Conservation (phyloP, 495 filamentous ascomycete genomes). For the Podospora appendiculata region DNA sequence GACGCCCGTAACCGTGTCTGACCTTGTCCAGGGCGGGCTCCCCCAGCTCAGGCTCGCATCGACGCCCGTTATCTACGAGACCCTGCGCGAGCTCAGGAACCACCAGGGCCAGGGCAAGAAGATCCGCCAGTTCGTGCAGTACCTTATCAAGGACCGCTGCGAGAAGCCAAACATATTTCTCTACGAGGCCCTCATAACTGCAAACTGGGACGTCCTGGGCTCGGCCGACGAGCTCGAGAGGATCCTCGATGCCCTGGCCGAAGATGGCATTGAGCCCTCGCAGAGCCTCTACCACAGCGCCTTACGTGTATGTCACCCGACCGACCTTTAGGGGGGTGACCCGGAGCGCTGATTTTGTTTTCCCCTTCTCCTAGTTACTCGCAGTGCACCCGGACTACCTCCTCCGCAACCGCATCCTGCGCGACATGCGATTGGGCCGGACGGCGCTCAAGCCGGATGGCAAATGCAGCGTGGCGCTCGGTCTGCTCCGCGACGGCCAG, state of each 20-base stretch:
- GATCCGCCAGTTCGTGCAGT: constrained; percentile 37
- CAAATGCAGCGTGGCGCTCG: constrained; percentile 60
- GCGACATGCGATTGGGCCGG: constrained; percentile 64
- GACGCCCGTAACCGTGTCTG: background rate
- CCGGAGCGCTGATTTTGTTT: too few species aligned
- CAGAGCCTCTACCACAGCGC: constrained; percentile 61
- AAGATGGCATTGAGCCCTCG: constrained; percentile 50
- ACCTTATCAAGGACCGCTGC: constrained; percentile 53
- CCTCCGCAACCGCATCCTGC: constrained; percentile 60
- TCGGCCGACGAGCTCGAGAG: constrained; percentile 51
- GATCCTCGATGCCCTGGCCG: constrained; percentile 65
- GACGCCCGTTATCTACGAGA: constrained; percentile 37
- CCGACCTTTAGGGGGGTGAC: too few species aligned
- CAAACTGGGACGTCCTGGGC: constrained; percentile 59
- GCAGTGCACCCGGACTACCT: constrained; percentile 82
- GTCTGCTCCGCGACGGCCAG: constrained; percentile 70
- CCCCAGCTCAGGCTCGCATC: constrained; percentile 1
- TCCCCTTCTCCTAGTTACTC: constrained; percentile 47
- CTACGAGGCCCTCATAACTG: constrained; percentile 65
- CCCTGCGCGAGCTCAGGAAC: constrained; percentile 29
- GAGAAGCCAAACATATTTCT: constrained; percentile 58
- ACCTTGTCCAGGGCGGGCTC: background rate
- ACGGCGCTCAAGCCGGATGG: constrained; percentile 55
- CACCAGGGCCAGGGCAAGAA: constrained; percentile 1
- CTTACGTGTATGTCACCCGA: constrained; percentile 28